Conservation (phyloP, 202 grass and related monocot genomes). For the Hordeum pubiflorum region DNA sequence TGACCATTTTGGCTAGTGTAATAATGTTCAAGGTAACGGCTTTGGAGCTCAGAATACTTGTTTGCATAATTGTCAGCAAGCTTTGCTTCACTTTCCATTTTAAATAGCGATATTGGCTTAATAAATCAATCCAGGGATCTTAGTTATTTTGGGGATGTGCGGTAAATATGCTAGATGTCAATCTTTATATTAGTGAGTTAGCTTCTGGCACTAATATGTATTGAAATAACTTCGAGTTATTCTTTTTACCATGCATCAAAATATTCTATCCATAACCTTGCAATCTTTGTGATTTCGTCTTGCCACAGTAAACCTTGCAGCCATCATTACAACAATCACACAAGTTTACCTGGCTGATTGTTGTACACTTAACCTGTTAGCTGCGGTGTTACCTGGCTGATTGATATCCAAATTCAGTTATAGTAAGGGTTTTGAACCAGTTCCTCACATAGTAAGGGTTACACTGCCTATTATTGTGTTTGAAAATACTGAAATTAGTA, state of each 20-base stretch:
- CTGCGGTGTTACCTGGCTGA: background rate
- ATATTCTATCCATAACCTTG: background rate
- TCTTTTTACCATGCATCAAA: background rate
- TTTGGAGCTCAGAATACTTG: constrained; percentile 23
- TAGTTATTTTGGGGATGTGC: constrained; percentile 5
- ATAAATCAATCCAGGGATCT: background rate
- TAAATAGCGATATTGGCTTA: background rate
- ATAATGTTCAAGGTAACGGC: constrained; percentile 95
- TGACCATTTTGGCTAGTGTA: constrained; percentile 99
- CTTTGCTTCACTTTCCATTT: background rate
- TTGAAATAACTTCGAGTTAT: background rate
- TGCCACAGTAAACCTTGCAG: background rate
- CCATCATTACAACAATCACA: background rate
- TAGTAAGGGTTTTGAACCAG: background rate
- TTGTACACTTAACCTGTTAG: background rate
- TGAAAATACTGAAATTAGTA: background rate
- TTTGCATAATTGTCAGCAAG: constrained; percentile 12
- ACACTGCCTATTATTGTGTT: background rate
- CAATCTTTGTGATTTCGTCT: background rate
- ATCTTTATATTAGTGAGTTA: constrained; percentile 10
- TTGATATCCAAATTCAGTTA: background rate
- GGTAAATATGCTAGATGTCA: background rate
- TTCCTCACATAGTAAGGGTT: background rate
- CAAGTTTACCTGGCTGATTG: background rate
- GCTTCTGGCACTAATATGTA: background rate